Base-by-base conservation (phyloP, 805 yeast genomes). In the Saccharomycopsis guyanensis region DNA sequence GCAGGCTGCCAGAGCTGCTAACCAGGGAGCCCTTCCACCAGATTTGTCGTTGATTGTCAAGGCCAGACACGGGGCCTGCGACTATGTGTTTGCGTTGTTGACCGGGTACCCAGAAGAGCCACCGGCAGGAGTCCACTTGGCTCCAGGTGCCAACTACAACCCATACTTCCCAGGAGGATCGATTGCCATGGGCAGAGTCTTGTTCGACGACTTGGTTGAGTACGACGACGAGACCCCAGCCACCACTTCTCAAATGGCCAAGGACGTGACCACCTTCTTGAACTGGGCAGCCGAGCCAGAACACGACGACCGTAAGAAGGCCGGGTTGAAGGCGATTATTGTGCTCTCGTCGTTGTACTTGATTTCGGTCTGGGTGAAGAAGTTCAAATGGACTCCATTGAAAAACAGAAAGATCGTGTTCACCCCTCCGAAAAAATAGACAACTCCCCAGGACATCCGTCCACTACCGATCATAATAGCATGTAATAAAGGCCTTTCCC, bases 161-260 rank as follows among this genome's bases (percentile, higher is more conserved):
- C 98, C 98, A 63, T 93, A 93, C 77, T 93, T 93, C 96, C 97
- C 98, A 66, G 97, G 97, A 72, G 97, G 98, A 56, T 77, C 97
- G 37, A 91, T 93, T 73, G 98, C 96, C 59, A 93, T 93, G 98
- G 97, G 86, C 65, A 86, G 98, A 74, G 97, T 91, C 50, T 76
- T 93, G 67, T 93, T 89, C 59, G 98, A 93, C 65, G 98, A 86
- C 56, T 76, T 93, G 63, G 98, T 93, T 55, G 98, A 93, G 75
- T 93, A 81, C 71, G 98, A 93, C 68, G 98, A 93, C 66, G 98
- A 98, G 64, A 93, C 98, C 50, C 96, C 95, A 50, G 97, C 98
- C 45, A 81, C 97, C 45, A 84, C 97, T 54, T 82, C 97, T 48
- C 98, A 93, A 75, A 89, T 91, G 97, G 98, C 98, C 57, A 93